Evolutionary conservation across 2,329 filamentous ascomycete species (phyloP).

Genomic region (Knufia fluminis): DNA sequence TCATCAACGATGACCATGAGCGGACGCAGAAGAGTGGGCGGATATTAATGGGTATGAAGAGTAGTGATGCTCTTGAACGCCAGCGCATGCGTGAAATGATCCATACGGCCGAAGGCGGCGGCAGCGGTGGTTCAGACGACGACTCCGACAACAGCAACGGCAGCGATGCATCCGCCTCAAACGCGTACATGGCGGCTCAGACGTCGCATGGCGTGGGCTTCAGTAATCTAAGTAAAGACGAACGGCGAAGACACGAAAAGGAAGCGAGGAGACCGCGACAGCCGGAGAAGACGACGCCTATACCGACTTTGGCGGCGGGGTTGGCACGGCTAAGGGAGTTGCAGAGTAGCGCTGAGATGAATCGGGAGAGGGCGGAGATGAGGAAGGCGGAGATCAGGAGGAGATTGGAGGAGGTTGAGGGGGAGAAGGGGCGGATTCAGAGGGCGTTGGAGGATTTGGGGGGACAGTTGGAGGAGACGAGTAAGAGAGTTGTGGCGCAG

Average conservation of each 20-base stretch:
- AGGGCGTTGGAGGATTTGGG: slow-evolving; percentile 11
- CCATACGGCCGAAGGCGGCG: slow-evolving; percentile 56
- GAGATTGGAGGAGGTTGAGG: slow-evolving; percentile 18
- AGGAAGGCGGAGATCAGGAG: slow-evolving; percentile 15
- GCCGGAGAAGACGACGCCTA: slow-evolving; percentile 18
- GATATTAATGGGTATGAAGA: slow-evolving; percentile 50
- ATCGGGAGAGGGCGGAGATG: slow-evolving; percentile 15
- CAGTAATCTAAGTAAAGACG: slow-evolving; percentile 26
- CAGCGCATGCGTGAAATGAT: slow-evolving; percentile 79
- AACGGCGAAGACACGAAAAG: slow-evolving; percentile 11
- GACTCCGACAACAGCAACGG: slow-evolving; percentile 47
- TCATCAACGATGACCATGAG: slow-evolving; percentile 57
- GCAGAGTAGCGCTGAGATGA: slow-evolving; percentile 15
- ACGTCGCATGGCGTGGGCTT: slow-evolving; percentile 79
- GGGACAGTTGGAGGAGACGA: slow-evolving; percentile 14
- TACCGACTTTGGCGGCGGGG: slow-evolving; percentile 19
- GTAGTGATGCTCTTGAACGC: slow-evolving; percentile 47
- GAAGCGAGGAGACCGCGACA: slow-evolving; percentile 15
- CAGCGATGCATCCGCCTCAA: slow-evolving; percentile 50
- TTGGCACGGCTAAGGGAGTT: slow-evolving; percentile 17
- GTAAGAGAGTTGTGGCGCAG: background rate
- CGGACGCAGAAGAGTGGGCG: slow-evolving; percentile 26
- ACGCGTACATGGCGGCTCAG: slow-evolving; percentile 80
- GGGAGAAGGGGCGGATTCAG: slow-evolving; percentile 13
- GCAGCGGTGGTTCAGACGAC: slow-evolving; percentile 51